Percentiles rank a stretch among this genome's conserved stretches.
phyloP scores from a whole-genome alignment of 768 basidiomycete genomes.

The Rickenella mellea region DNA sequence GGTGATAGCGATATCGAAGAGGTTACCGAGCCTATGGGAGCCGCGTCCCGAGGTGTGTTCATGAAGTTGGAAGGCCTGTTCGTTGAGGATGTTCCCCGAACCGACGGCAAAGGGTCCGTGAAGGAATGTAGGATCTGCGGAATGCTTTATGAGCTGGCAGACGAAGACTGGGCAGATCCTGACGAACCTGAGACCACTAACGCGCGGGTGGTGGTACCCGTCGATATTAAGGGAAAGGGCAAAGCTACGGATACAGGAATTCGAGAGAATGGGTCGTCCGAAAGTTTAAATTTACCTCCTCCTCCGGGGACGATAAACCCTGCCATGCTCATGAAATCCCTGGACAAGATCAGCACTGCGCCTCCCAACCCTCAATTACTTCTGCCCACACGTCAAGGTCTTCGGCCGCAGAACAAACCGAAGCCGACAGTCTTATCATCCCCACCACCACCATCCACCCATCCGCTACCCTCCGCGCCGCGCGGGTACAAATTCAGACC shows the following conservation, averaged over 20 bases:
- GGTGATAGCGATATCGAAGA: neutral
- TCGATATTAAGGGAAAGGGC: slow-evolving; percentile 17
- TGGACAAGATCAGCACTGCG: too few relatives aligned
- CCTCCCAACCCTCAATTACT: neutral
- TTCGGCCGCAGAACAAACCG: neutral
- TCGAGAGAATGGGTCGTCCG: too few relatives aligned
- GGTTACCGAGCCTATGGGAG: slow-evolving; percentile 23
- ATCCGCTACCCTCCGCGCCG: slow-evolving; percentile 54
- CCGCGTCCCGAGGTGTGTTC: slow-evolving; percentile 57
- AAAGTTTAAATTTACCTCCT: too few relatives aligned
- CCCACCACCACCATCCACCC: slow-evolving; percentile 9
- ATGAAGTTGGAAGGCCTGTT: slow-evolving; percentile 61
- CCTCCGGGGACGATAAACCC: too few relatives aligned
- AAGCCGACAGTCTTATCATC: neutral
- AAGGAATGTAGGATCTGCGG: slow-evolving; percentile 63
- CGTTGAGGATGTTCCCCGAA: slow-evolving; percentile 41
- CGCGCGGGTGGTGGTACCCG: slow-evolving; percentile 1
- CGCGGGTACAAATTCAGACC: slow-evolving; percentile 60
- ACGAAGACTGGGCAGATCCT: slow-evolving; percentile 56
- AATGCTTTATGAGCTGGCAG: slow-evolving; percentile 70
- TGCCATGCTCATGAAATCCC: too few relatives aligned
- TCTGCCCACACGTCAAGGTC: neutral
- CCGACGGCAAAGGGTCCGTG: slow-evolving; percentile 28
- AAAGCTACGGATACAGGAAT: slow-evolving; percentile 18
- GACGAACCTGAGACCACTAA: neutral